Conservation (phyloP, 148 eudicot species). For the Diospyros kaki region DNA sequence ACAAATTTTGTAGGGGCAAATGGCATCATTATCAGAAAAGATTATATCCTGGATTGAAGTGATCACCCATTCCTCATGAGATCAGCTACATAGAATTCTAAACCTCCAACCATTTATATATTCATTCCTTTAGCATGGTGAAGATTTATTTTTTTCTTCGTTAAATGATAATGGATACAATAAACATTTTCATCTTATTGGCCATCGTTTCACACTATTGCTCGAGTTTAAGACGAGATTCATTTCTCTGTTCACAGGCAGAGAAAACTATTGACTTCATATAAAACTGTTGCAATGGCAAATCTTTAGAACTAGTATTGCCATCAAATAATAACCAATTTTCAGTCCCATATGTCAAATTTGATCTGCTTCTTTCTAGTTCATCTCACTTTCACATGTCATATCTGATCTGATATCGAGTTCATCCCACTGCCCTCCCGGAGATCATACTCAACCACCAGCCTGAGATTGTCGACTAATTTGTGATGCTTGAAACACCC, state of each 20-base stretch:
- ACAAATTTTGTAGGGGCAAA: no score
- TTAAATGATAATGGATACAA: background rate
- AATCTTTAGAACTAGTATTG: background rate
- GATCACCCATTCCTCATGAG: no score
- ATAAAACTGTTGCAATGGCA: background rate
- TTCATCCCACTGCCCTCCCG: constrained; percentile 40
- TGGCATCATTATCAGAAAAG: no score
- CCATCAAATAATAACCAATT: background rate
- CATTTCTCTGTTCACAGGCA: background rate
- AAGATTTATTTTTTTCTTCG: background rate
- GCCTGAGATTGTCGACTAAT: constrained; percentile 82
- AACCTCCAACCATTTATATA: no score
- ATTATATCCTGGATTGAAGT: no score
- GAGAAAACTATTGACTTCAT: background rate
- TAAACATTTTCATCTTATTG: background rate
- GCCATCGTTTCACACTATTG: background rate
- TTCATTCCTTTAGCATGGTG: no score
- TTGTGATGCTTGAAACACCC: constrained; percentile 88
- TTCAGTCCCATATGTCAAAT: background rate
- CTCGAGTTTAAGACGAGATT: background rate
- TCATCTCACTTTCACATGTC: background rate
- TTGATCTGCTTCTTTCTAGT: no score
- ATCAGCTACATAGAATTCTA: no score
- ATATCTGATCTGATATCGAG: constrained; percentile 24
- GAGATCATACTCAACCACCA: constrained; percentile 86